Evolutionary conservation across 2,329 filamentous ascomycete species (phyloP).

Genomic region (Akanthomyces lecanii): DNA sequence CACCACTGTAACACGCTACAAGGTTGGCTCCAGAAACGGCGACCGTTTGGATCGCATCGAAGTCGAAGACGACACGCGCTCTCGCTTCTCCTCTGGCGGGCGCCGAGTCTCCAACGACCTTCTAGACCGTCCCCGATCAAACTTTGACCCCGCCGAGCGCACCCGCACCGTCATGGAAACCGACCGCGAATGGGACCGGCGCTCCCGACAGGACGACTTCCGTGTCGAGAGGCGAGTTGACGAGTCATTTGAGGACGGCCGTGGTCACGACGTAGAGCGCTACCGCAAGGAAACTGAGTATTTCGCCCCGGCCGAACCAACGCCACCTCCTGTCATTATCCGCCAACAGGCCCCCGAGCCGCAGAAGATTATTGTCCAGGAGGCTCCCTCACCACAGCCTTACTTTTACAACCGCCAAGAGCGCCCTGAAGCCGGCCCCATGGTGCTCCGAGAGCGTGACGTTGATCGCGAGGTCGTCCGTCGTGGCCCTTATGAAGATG

Average conservation of each 20-base stretch:
- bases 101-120: constrained; percentile 36
- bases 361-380: constrained; percentile 58
- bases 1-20: constrained; percentile 51
- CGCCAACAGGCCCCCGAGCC: constrained; percentile 51
- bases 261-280: constrained; percentile 50
- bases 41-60: constrained; percentile 42
- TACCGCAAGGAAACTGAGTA: constrained; percentile 62
- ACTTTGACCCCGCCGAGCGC: constrained; percentile 41
- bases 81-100: constrained; percentile 39
- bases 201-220: constrained; percentile 40
- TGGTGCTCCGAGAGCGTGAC: constrained; percentile 42
- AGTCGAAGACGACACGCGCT: constrained; percentile 44
- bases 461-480: constrained; percentile 32
- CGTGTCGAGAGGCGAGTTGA: constrained; percentile 51
- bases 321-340: constrained; percentile 51
- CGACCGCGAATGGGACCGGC: constrained; percentile 43
- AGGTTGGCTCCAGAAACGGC: constrained; percentile 38
- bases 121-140: constrained; percentile 47
- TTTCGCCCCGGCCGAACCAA: constrained; percentile 49
- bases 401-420: constrained; percentile 45
- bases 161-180: constrained; percentile 35
- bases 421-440: constrained; percentile 41
- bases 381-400: constrained; percentile 50
- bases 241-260: constrained; percentile 44
- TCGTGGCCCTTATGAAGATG: constrained; percentile 38